Evolutionary conservation across 768 basidiomycete species (phyloP).

Genomic region (Lactarius indigo): DNA sequence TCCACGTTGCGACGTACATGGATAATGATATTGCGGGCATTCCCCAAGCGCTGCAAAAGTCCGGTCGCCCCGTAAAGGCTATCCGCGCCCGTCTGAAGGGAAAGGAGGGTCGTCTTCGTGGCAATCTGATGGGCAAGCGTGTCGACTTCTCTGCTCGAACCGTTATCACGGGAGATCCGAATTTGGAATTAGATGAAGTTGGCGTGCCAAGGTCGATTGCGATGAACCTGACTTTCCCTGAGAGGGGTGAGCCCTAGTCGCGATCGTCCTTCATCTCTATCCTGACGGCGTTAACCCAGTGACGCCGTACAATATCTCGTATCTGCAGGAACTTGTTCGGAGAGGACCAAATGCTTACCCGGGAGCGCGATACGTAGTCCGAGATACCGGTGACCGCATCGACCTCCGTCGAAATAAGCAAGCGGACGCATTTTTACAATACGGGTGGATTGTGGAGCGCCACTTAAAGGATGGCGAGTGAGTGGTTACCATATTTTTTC

Average conservation of each 20-base stretch:
- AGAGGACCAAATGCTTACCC: constrained; percentile 95
- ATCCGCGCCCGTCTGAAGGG: constrained; percentile 98
- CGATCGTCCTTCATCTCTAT: constrained; percentile 7
- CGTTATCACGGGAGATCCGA: constrained; percentile 98
- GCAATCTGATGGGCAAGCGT: constrained; percentile 99
- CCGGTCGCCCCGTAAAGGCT: constrained; percentile 95
- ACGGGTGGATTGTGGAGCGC: constrained; percentile 97
- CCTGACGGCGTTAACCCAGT: constrained; percentile 45
- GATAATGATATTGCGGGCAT: constrained; percentile 99
- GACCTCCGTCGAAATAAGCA: constrained; percentile 96
- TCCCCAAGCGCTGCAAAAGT: constrained; percentile 95
- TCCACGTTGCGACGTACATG: constrained; percentile 99
- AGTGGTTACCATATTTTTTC: constrained; percentile 37
- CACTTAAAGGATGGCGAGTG: constrained; percentile 98
- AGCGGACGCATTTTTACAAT: constrained; percentile 91
- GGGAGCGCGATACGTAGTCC: constrained; percentile 93
- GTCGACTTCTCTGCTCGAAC: constrained; percentile 99
- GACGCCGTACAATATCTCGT: constrained; percentile 94
- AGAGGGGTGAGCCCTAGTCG: constrained; percentile 62
- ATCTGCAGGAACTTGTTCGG: constrained; percentile 90
- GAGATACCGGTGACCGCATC: constrained; percentile 96
- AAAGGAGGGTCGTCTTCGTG: constrained; percentile 96
- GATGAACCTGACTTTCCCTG: constrained; percentile 97
- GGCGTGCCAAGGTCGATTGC: constrained; percentile 94
- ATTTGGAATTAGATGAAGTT: constrained; percentile 93